Base-by-base conservation (phyloP, 1,284 basidiomycete species). In the Ganoderma leucocontextum region DNA sequence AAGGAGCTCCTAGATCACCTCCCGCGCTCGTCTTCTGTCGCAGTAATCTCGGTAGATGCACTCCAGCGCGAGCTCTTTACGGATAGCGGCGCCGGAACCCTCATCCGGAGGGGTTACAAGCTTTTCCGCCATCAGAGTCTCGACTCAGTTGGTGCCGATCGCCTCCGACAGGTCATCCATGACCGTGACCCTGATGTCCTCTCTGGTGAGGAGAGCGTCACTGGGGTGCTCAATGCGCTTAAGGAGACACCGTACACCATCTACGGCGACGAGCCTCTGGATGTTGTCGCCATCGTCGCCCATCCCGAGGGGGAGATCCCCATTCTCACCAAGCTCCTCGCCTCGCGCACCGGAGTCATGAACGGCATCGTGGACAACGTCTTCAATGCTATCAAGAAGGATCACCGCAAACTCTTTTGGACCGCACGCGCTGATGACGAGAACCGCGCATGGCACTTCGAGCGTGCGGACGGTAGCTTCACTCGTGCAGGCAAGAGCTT, bases 61-160 rank as follows among this genome's bases (percentile, higher is more conserved):
- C 89, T 99, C 41, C 98, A 99, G 81, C 97, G 97, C 83, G 98
- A 99, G 83, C 92, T 99, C 60, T 99, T 99, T 85, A 99, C 98
- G 63, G 98, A 99, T 80, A 95, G 91, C 68, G 97, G 98, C 69
- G 98, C 98, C 10, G 98, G 97, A 39, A 99, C 98, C 0, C 92
- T 99, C 75, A 97, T 99, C 78, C 95, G 97, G 71, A 91, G 98
- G 62, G 97, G 97, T 36, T 98, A 99, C 89, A 98, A 97, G 84
- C 92, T 99, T 60, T 96, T 97, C 90, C 95, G 94, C 82, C 91
- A 97, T 80, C 82, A 86, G 72, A 89, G 87, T 71, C 87, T 98
- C 76, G 94, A 97, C 65, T 88, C 88, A 61, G 89, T 98, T 61
- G 97, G 97, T 42, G 90, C 95, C 8, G 97, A 99, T 81, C 91